Percentiles rank a stretch among this genome's conserved stretches.
These are phyloP conservation scores for Didymellaceae sp. DNA, from an alignment of 2,329 filamentous ascomycete genomes.

Conservation along the genomic window DNA sequence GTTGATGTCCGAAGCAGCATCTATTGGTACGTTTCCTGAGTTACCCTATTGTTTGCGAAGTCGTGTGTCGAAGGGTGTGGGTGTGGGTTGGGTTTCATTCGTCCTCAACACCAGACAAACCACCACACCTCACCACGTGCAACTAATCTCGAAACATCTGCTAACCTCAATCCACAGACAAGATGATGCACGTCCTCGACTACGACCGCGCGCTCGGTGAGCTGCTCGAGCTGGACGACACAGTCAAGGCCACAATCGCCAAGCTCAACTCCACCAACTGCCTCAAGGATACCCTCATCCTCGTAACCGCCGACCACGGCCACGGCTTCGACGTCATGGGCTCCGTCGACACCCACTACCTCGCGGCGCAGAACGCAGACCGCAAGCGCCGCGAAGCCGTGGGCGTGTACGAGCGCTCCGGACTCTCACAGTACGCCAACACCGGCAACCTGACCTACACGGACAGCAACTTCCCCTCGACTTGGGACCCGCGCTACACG, in stretches of 20 bases:
- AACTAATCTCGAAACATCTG: not conserved
- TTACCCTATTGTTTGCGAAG: too few relatives aligned
- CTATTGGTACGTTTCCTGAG: slow-evolving; percentile 69
- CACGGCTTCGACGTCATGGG: slow-evolving; percentile 90
- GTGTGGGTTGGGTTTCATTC: too few relatives aligned
- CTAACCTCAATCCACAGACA: slow-evolving; percentile 44
- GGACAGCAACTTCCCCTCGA: slow-evolving; percentile 79
- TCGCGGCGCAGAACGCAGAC: slow-evolving; percentile 68
- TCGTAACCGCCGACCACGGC: slow-evolving; percentile 87
- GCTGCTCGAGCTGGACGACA: slow-evolving; percentile 84
- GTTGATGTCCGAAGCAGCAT: slow-evolving; percentile 85
- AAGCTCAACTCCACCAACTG: slow-evolving; percentile 71
- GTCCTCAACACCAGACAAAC: too few relatives aligned
- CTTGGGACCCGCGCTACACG: slow-evolving; percentile 86
- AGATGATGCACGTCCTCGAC: slow-evolving; percentile 86
- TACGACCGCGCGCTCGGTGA: slow-evolving; percentile 87
- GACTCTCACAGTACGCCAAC: slow-evolving; percentile 76
- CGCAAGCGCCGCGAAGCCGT: slow-evolving; percentile 78
- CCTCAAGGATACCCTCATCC: slow-evolving; percentile 76
- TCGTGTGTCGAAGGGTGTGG: too few relatives aligned
- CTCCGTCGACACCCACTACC: slow-evolving; percentile 79
- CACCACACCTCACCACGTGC: too few relatives aligned
- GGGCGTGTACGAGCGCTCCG: slow-evolving; percentile 75
- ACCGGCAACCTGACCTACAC: slow-evolving; percentile 67
- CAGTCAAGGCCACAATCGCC: slow-evolving; percentile 74